Evolutionary conservation across 208 protist species (phyloP).

Genomic region (Endotrypanum monterogeii): DNA sequence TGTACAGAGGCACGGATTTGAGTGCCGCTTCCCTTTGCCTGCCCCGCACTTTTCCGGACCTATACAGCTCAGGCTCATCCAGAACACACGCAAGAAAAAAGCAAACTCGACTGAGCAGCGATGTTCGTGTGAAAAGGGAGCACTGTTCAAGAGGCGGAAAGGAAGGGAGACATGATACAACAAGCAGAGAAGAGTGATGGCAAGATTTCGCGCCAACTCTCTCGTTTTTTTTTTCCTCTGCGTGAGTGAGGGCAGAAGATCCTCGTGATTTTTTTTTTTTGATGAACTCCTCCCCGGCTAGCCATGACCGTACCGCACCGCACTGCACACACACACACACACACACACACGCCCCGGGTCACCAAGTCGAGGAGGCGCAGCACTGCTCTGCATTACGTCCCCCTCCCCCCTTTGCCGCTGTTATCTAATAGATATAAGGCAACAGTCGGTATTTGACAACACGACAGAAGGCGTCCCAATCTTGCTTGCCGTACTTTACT

Average conservation of each 20-base stretch:
- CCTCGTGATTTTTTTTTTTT: background rate
- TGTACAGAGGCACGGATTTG: background rate
- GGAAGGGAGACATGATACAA: background rate
- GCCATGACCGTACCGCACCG: background rate
- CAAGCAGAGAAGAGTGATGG: too few species aligned
- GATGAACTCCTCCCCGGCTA: background rate
- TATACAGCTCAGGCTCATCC: background rate
- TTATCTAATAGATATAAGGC: conserved; percentile 81
- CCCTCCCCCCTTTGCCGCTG: background rate
- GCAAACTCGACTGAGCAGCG: background rate
- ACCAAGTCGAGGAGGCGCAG: background rate
- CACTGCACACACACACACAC: background rate
- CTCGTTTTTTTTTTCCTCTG: background rate
- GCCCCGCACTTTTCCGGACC: background rate
- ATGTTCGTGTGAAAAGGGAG: background rate
- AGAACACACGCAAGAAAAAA: conserved; percentile 4
- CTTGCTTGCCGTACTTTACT: conserved; percentile 91
- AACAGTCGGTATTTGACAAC: conserved; percentile 91
- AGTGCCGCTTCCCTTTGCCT: background rate
- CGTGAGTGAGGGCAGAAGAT: background rate
- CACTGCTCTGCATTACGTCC: background rate
- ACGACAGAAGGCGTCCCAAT: conserved; percentile 92
- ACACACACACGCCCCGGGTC: background rate
- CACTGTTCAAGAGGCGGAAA: background rate
- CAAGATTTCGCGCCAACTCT: too few species aligned